A percentile compares a stretch with the other conserved stretches of the same genome.
Conservation (phyloP, 2,329 filamentous ascomycete species). For the Graphiopsis chlorocephala region DNA sequence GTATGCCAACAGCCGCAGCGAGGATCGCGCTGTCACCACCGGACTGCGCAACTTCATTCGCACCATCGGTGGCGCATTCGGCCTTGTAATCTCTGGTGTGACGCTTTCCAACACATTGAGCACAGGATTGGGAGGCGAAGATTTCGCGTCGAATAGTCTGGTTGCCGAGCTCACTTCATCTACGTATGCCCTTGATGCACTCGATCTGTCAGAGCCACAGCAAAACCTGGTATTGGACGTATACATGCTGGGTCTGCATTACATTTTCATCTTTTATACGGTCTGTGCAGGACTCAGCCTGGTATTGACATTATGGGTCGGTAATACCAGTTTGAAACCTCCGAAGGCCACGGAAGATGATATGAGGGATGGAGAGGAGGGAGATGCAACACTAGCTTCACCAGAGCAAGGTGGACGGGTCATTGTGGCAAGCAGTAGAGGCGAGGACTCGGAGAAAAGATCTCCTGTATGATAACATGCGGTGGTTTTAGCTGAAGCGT, state of each 20-base stretch:
- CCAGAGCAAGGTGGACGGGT: background rate
- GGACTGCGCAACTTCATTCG: constrained; percentile 42
- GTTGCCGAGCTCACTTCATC: constrained; percentile 22
- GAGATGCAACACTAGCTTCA: background rate
- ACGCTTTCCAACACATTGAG: constrained; percentile 34
- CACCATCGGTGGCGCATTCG: constrained; percentile 35
- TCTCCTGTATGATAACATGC: background rate
- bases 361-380: background rate
- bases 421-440: background rate
- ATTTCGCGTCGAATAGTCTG: constrained; percentile 8
- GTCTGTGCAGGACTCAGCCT: constrained; percentile 7
- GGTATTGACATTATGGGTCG: constrained; percentile 6
- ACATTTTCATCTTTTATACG: constrained; percentile 12
- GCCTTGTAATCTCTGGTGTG: constrained; percentile 36
- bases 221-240: constrained; percentile 25
- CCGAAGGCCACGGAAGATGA: background rate
- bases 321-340: constrained; percentile 7
- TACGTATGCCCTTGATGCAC: constrained; percentile 14
- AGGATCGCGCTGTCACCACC: constrained; percentile 40
- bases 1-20: constrained; percentile 38
- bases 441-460: background rate
- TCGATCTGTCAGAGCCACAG: constrained; percentile 12
- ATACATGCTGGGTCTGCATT: constrained; percentile 34
- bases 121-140: background rate
- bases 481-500: background rate